phyloP scores from a whole-genome alignment of 192 early-diverging fungal genomes.

The Backusella liffmaniae region DNA sequence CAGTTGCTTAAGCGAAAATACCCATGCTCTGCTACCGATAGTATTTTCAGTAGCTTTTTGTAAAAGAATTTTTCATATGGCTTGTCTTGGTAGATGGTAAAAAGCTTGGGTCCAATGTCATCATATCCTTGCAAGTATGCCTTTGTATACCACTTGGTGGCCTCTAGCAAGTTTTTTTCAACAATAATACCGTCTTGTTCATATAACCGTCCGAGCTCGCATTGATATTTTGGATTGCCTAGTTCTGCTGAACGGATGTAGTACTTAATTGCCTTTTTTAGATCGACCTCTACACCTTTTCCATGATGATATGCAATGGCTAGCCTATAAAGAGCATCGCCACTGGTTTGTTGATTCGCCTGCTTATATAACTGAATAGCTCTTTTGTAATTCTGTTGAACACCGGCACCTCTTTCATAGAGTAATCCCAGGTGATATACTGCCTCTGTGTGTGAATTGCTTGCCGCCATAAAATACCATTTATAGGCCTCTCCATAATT shows the following conservation, averaged over 20 bases:
- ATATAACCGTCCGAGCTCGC: not conserved
- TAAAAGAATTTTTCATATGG: not conserved
- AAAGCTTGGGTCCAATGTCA: not conserved
- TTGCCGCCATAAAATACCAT: not conserved
- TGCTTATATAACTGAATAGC: not conserved
- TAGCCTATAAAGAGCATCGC: not conserved
- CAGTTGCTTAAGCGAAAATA: not conserved
- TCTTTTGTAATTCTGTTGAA: not conserved
- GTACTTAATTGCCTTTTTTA: not conserved
- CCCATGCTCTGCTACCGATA: not conserved
- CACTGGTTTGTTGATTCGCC: not conserved
- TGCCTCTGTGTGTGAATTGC: not conserved
- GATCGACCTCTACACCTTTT: not conserved
- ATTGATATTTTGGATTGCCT: not conserved
- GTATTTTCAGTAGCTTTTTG: not conserved
- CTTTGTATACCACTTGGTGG: not conserved
- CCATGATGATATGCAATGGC: not conserved
- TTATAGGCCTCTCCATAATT: not conserved
- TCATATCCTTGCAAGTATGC: not conserved
- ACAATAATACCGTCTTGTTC: not conserved
- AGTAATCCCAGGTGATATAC: not conserved
- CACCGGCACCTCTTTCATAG: not conserved
- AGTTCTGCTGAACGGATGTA: not conserved
- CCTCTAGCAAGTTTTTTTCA: not conserved
- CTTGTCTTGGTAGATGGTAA: not conserved